A percentile compares a stretch with the other conserved stretches of the same genome.
These are phyloP conservation scores for Boletus smithii DNA, from an alignment of 1,284 basidiomycete species.

Conservation along the genomic window DNA sequence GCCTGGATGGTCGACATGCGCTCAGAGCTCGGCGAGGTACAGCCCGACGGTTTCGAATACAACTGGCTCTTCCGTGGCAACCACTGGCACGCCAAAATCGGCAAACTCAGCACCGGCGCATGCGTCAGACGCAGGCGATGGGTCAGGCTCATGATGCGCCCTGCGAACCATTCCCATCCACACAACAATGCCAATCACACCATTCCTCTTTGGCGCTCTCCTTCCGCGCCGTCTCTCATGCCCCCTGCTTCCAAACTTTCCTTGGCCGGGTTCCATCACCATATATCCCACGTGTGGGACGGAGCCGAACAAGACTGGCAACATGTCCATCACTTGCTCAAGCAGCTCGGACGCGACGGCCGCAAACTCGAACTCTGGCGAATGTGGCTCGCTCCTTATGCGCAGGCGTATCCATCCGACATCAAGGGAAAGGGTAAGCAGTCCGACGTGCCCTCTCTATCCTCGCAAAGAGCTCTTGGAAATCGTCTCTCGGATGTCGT, in stretches of 20 bases:
- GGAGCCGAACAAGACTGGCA: slow-evolving; percentile 60
- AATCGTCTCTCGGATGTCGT: slow-evolving; percentile 9
- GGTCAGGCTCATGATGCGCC: slow-evolving; percentile 77
- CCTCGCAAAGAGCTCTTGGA: slow-evolving; percentile 7
- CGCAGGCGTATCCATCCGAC: slow-evolving; percentile 13
- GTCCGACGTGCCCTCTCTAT: slow-evolving; percentile 39
- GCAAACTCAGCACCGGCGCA: slow-evolving; percentile 57
- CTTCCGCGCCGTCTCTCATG: slow-evolving; percentile 11
- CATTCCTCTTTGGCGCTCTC: background rate
- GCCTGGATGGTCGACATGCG: slow-evolving; percentile 87
- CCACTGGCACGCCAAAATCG: slow-evolving; percentile 61
- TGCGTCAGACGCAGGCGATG: slow-evolving; percentile 74
- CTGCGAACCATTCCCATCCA: slow-evolving; percentile 34
- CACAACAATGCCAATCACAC: slow-evolving; percentile 1
- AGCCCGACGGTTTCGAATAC: slow-evolving; percentile 81
- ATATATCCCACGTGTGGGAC: slow-evolving; percentile 42
- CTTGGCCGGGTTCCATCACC: slow-evolving; percentile 27
- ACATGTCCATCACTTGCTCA: slow-evolving; percentile 52
- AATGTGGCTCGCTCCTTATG: slow-evolving; percentile 50
- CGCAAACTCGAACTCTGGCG: slow-evolving; percentile 70
- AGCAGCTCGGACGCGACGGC: slow-evolving; percentile 56
- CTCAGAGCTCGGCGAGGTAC: slow-evolving; percentile 63
- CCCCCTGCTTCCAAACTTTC: slow-evolving; percentile 7
- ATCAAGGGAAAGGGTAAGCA: slow-evolving; percentile 36
- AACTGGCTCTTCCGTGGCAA: slow-evolving; percentile 68